These are phyloP conservation scores for Rhodotorula sp. DNA, from an alignment of 1,284 basidiomycete species.

Conservation along the genomic window DNA sequence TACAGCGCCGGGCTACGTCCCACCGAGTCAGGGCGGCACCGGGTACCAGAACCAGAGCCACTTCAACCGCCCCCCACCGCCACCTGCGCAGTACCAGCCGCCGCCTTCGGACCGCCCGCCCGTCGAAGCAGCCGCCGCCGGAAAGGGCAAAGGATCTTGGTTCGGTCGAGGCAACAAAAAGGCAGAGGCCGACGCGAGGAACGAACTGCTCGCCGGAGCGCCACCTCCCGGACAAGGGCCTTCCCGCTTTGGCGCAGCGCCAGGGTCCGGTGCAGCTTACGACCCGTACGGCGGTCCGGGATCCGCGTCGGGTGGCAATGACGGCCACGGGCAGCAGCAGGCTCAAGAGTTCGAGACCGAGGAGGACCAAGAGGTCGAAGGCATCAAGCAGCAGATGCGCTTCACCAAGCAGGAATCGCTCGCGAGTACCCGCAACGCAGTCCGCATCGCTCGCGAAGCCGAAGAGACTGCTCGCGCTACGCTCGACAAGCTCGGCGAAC, in stretches of 20 bases:
- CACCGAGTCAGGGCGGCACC: constrained; percentile 31
- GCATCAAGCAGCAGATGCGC: constrained; percentile 88
- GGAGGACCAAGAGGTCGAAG: constrained; percentile 93
- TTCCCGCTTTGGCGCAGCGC: not conserved
- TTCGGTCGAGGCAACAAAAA: constrained; percentile 34
- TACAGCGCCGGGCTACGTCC: constrained; percentile 25
- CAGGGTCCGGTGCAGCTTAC: not conserved
- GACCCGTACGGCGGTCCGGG: constrained; percentile 1
- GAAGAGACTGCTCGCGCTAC: constrained; percentile 93
- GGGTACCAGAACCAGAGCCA: constrained; percentile 30
- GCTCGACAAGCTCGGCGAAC: constrained; percentile 80
- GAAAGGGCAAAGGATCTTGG: constrained; percentile 22
- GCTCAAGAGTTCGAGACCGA: constrained; percentile 57
- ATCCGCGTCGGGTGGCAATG: not conserved
- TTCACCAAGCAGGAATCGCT: constrained; percentile 92
- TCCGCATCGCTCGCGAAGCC: constrained; percentile 87
- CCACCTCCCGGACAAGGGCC: constrained; percentile 20
- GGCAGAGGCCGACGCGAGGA: constrained; percentile 14
- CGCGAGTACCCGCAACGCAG: constrained; percentile 84
- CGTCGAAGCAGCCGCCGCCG: constrained; percentile 1
- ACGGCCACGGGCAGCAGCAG: constrained; percentile 10
- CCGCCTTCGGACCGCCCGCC: not conserved
- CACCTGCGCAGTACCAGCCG: constrained; percentile 1
- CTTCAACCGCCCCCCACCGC: constrained; percentile 15
- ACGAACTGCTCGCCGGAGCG: constrained; percentile 28